Conservation (phyloP, 2,329 filamentous ascomycete species). For the Akanthomyces uredinophilus region DNA sequence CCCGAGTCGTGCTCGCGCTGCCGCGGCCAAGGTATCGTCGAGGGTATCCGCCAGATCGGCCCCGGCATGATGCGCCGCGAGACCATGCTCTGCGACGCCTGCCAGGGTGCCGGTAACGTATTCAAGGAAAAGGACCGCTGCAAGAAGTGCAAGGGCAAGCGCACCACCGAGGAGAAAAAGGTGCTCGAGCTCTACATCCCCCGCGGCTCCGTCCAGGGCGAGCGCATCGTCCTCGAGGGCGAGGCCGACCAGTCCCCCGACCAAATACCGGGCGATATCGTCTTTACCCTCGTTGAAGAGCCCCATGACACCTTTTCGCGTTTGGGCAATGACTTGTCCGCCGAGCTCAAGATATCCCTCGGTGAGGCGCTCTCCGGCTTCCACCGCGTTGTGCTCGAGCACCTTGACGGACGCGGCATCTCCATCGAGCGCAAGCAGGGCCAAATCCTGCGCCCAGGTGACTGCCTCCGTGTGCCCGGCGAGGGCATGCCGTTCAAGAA, state of each 20-base stretch:
- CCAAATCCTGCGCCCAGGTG: constrained; percentile 74
- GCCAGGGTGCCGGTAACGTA: constrained; percentile 76
- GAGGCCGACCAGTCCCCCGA: constrained; percentile 92
- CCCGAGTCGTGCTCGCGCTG: constrained; percentile 77
- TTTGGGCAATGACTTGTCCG: constrained; percentile 76
- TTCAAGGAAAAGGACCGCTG: constrained; percentile 97
- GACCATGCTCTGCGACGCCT: constrained; percentile 74
- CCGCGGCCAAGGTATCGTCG: constrained; percentile 70
- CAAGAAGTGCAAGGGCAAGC: constrained; percentile 96
- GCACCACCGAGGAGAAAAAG: constrained; percentile 83
- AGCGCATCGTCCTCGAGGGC: constrained; percentile 83
- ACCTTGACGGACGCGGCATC: constrained; percentile 90
- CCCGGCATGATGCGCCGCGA: constrained; percentile 81
- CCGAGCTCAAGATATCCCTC: constrained; percentile 74
- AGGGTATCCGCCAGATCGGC: constrained; percentile 76
- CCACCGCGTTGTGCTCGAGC: constrained; percentile 81
- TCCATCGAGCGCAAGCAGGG: constrained; percentile 73
- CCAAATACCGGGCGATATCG: constrained; percentile 84
- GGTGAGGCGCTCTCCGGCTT: constrained; percentile 85
- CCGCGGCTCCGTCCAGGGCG: constrained; percentile 77
- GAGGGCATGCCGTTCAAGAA: constrained; percentile 95
- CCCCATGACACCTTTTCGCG: constrained; percentile 78
- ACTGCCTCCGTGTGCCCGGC: constrained; percentile 77
- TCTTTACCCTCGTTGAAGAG: constrained; percentile 81
- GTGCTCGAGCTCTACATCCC: constrained; percentile 95